Conservation (phyloP, 768 basidiomycete genomes). For the Lentinula sp. region DNA sequence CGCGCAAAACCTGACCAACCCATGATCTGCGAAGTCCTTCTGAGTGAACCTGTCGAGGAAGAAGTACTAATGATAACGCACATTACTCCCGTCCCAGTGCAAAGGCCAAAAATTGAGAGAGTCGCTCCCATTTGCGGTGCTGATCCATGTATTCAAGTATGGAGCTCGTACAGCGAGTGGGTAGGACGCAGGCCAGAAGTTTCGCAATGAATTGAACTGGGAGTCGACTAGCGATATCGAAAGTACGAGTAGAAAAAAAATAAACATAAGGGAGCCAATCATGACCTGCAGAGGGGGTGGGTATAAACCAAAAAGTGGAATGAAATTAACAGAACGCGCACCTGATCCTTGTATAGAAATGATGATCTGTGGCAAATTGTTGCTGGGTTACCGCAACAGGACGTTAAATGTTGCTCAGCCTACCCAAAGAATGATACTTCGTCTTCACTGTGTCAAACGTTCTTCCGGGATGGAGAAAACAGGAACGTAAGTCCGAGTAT, state of each 20-base stretch:
- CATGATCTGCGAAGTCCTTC: background rate
- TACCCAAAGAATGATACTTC: no score
- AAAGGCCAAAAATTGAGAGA: slow-evolving; percentile 6
- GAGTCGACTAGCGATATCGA: slow-evolving; percentile 1
- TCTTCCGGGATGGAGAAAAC: no score
- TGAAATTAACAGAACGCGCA: background rate
- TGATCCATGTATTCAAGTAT: slow-evolving; percentile 14
- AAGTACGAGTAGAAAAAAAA: background rate
- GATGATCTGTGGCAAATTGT: background rate
- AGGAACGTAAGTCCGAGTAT: no score
- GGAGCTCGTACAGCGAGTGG: slow-evolving; percentile 20
- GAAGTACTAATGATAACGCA: background rate
- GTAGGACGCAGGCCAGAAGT: slow-evolving; percentile 13
- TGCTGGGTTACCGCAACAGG: background rate
- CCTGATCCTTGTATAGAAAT: background rate
- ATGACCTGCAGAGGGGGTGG: background rate
- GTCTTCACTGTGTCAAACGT: no score
- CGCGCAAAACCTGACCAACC: slow-evolving; percentile 11
- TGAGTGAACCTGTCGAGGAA: background rate
- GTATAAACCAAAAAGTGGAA: background rate
- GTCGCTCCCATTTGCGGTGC: background rate
- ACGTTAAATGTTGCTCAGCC: background rate
- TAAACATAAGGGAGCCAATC: background rate
- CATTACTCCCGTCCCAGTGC: slow-evolving; percentile 11
- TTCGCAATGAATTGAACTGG: background rate